These are phyloP conservation scores for Fusarium pseudonygamai DNA, from an alignment of 2,329 filamentous ascomycete species.

Conservation along the genomic window DNA sequence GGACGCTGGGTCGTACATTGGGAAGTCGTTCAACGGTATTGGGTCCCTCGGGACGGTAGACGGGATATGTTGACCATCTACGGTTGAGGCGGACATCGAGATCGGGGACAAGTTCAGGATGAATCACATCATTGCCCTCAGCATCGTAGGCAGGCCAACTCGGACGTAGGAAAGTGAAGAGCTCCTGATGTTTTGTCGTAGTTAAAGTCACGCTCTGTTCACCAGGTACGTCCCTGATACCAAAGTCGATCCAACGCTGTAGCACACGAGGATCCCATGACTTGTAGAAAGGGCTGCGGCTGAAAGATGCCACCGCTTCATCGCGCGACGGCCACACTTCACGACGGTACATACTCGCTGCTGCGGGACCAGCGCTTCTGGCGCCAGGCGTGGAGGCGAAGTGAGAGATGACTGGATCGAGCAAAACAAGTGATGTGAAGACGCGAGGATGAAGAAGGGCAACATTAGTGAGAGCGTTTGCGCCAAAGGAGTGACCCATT, in stretches of 20 bases:
- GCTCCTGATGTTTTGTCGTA: constrained; percentile 84
- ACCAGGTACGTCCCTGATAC: constrained; percentile 71
- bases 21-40: constrained; percentile 66
- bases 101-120: constrained; percentile 56
- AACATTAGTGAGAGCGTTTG: constrained; percentile 74
- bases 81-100: constrained; percentile 52
- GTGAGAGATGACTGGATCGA: constrained; percentile 82
- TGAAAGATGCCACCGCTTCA: constrained; percentile 74
- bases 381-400: constrained; percentile 52
- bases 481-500: constrained; percentile 91
- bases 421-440: constrained; percentile 75
- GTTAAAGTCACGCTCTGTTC: constrained; percentile 71
- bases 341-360: constrained; percentile 74
- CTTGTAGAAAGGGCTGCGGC: constrained; percentile 75
- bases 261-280: constrained; percentile 85
- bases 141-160: constrained; percentile 58
- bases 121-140: constrained; percentile 51
- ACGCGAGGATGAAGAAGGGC: constrained; percentile 83
- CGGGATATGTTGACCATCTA: constrained; percentile 56
- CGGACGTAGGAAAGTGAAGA: constrained; percentile 78
- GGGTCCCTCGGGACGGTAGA: constrained; percentile 74
- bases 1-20: constrained; percentile 68
- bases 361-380: constrained; percentile 54
- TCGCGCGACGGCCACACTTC: constrained; percentile 83
- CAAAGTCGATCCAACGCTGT: constrained; percentile 68